Evolutionary conservation across 2,329 filamentous ascomycete genomes (phyloP).

Genomic region (Microdochium bolleyi): DNA sequence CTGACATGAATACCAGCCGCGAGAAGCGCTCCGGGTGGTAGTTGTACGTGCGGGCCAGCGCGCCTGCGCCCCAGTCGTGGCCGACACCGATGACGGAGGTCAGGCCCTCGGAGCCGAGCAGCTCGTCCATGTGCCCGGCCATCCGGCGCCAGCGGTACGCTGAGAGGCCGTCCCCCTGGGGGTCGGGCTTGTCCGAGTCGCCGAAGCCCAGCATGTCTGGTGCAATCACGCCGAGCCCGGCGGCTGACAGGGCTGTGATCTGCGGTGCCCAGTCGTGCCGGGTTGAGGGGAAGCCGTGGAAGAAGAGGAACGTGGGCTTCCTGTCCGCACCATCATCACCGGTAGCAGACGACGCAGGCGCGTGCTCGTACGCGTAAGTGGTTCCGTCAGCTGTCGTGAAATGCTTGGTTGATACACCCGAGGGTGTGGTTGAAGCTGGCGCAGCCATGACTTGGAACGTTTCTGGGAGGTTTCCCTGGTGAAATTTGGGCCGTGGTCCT

Average conservation of each 20-base stretch:
- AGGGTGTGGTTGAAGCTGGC: no score
- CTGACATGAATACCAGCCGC: not conserved
- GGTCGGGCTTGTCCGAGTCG: slow-evolving; percentile 17
- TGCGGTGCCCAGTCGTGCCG: slow-evolving; percentile 14
- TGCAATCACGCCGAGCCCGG: slow-evolving; percentile 33
- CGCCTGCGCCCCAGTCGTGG: slow-evolving; percentile 18
- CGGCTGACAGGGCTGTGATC: slow-evolving; percentile 19
- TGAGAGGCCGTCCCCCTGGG: slow-evolving; percentile 11
- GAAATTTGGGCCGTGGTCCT: no score
- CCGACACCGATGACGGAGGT: slow-evolving; percentile 14
- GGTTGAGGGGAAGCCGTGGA: slow-evolving; percentile 11
- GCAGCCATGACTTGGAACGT: no score
- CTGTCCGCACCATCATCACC: no score
- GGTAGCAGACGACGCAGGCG: no score
- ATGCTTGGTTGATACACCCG: slow-evolving; percentile 4
- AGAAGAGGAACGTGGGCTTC: slow-evolving; percentile 10
- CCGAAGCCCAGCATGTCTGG: slow-evolving; percentile 32
- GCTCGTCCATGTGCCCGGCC: slow-evolving; percentile 20
- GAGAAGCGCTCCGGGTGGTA: not conserved
- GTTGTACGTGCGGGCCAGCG: not conserved
- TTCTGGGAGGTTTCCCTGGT: no score
- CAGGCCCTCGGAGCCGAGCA: slow-evolving; percentile 18
- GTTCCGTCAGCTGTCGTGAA: slow-evolving; percentile 7
- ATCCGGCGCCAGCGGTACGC: slow-evolving; percentile 21
- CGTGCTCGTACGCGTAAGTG: slow-evolving; percentile 9